A percentile compares a stretch with the other conserved stretches of the same genome.
phyloP scores from a whole-genome alignment of 1,284 basidiomycete genomes.

The Schizophyllum amplum region DNA sequence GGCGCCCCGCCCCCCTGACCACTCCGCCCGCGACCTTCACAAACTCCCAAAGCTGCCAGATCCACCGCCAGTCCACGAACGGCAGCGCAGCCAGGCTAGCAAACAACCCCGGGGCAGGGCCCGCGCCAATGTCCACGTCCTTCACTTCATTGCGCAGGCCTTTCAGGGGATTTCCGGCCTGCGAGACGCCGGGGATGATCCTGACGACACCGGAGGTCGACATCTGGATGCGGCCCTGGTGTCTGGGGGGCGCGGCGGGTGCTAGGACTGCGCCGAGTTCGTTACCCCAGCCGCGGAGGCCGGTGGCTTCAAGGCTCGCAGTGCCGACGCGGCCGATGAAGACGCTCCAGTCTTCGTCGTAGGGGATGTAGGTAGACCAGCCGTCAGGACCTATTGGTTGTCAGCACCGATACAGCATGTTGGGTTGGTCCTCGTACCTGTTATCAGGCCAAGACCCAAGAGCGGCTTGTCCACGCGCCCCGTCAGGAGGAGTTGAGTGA shows the following conservation, averaged over 20 bases:
- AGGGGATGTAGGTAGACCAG: slow-evolving; percentile 23
- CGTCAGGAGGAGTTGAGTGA: slow-evolving; percentile 55
- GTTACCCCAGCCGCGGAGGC: slow-evolving; percentile 62
- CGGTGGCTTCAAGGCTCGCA: slow-evolving; percentile 66
- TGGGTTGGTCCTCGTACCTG: not conserved
- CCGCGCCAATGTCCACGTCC: slow-evolving; percentile 26
- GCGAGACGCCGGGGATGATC: slow-evolving; percentile 11
- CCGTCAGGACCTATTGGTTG: slow-evolving; percentile 6
- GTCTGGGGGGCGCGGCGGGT: slow-evolving; percentile 18
- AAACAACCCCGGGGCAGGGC: slow-evolving; percentile 22
- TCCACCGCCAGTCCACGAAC: slow-evolving; percentile 26
- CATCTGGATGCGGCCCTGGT: slow-evolving; percentile 31
- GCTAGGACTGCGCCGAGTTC: slow-evolving; percentile 48
- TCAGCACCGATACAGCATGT: not conserved
- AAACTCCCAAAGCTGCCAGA: slow-evolving; percentile 37
- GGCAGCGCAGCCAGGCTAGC: slow-evolving; percentile 12
- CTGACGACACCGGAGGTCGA: slow-evolving; percentile 30
- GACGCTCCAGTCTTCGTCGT: slow-evolving; percentile 68
- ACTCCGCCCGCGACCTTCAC: slow-evolving; percentile 25
- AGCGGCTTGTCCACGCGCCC: slow-evolving; percentile 30
- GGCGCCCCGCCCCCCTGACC: slow-evolving; percentile 7
- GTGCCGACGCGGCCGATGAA: slow-evolving; percentile 63
- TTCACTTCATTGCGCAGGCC: slow-evolving; percentile 46
- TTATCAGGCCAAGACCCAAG: slow-evolving; percentile 23
- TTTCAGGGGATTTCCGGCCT: slow-evolving; percentile 1